Evolutionary conservation across 148 eudicot genomes (phyloP).

Genomic region (Camellia sinensis): DNA sequence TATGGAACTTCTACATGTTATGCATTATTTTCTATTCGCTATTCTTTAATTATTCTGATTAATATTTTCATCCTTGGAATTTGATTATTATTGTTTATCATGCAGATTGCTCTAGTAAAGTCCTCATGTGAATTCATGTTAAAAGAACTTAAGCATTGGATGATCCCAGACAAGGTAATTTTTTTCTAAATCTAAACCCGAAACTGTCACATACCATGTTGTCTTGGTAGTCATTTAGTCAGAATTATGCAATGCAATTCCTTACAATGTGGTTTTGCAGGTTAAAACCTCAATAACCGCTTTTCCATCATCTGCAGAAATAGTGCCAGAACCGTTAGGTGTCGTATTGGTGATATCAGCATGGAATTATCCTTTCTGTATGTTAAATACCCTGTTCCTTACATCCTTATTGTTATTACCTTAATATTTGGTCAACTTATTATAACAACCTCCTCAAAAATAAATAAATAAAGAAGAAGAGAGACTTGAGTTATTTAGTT

Average conservation of each 20-base stretch:
- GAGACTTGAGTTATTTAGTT: no score
- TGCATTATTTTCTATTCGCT: neutral
- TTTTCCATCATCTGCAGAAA: constrained; percentile 56
- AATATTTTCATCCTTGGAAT: neutral
- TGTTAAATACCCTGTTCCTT: constrained; percentile 21
- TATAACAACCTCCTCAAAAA: neutral
- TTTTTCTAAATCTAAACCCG: neutral
- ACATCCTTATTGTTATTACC: neutral
- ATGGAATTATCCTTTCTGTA: constrained; percentile 89
- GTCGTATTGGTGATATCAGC: constrained; percentile 57
- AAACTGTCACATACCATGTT: neutral
- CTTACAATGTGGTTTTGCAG: constrained; percentile 33
- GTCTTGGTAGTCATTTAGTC: neutral
- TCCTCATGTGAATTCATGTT: constrained; percentile 33
- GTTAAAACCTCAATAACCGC: constrained; percentile 26
- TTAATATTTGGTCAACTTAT: neutral
- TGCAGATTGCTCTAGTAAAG: constrained; percentile 35
- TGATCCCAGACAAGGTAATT: constrained; percentile 51
- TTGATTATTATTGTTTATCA: neutral
- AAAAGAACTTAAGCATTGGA: constrained; percentile 48
- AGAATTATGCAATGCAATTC: neutral
- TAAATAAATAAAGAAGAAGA: neutral
- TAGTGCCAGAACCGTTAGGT: constrained; percentile 66
- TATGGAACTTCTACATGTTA: neutral
- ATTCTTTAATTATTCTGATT: neutral